These are phyloP conservation scores for Lepidium aucheri DNA, from an alignment of 345 rosid genomes.

Conservation along the genomic window DNA sequence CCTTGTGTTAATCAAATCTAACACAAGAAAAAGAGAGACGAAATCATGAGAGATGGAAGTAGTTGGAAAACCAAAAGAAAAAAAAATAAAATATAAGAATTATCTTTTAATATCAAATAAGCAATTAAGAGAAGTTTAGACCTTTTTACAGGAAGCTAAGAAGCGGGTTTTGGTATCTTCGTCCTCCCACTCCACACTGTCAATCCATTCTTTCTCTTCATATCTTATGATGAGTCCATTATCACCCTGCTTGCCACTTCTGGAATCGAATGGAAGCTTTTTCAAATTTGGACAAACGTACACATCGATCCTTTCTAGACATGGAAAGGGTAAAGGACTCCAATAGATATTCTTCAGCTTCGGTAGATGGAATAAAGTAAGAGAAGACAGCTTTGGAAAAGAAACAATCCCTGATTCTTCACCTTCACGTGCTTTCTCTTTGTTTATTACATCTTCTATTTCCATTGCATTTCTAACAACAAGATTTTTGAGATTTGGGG, in stretches of 20 bases:
- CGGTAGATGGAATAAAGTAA: fast-evolving
- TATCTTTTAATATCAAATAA: neutral
- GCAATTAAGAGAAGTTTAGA: neutral
- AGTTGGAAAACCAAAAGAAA: too few relatives aligned
- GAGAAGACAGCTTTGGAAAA: neutral
- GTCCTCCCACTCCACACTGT: constrained; percentile 1
- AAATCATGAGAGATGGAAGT: too few relatives aligned
- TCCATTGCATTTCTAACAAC: neutral
- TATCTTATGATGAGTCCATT: neutral
- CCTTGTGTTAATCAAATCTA: too few relatives aligned
- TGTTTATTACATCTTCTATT: neutral
- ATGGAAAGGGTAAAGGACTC: neutral
- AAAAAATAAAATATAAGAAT: too few relatives aligned
- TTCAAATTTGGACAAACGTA: fast-evolving
- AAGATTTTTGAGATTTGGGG: neutral
- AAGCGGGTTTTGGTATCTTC: neutral
- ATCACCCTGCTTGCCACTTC: neutral
- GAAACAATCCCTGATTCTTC: neutral
- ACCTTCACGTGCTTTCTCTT: neutral
- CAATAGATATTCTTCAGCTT: neutral
- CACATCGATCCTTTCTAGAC: neutral
- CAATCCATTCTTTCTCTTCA: neutral
- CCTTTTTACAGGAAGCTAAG: neutral
- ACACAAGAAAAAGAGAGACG: too few relatives aligned
- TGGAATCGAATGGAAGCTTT: constrained; percentile 1